Percentiles rank a stretch among this genome's conserved stretches.
These are phyloP conservation scores for Claviceps pusilla DNA, from an alignment of 2,329 filamentous ascomycete genomes.

Conservation along the genomic window DNA sequence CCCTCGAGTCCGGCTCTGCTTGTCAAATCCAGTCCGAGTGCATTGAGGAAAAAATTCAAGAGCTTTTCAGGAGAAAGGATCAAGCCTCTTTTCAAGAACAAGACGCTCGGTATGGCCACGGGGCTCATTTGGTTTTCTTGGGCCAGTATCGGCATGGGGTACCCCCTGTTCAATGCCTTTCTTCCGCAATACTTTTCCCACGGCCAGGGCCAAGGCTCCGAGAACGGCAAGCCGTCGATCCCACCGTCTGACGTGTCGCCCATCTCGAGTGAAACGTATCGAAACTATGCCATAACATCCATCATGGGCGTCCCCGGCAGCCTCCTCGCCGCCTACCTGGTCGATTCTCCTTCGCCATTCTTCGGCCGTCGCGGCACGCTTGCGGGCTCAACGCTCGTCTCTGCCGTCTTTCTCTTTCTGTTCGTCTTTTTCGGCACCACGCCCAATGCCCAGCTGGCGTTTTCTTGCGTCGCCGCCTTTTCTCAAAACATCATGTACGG, in stretches of 20 bases:
- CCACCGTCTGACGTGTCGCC: constrained; percentile 18
- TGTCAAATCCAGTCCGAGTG: constrained; percentile 13
- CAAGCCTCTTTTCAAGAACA: constrained; percentile 46
- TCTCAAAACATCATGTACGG: constrained; percentile 67
- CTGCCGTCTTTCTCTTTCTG: constrained; percentile 53
- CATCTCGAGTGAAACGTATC: constrained; percentile 44
- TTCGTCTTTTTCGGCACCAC: constrained; percentile 46
- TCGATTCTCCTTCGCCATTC: constrained; percentile 46
- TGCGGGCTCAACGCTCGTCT: constrained; percentile 50
- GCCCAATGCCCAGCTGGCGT: constrained; percentile 43
- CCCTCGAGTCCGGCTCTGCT: constrained; percentile 6
- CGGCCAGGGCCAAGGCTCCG: constrained; percentile 34
- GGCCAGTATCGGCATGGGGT: constrained; percentile 72
- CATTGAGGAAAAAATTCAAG: constrained; percentile 44
- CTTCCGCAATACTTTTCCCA: constrained; percentile 67
- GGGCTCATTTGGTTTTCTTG: constrained; percentile 61
- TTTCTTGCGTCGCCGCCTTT: constrained; percentile 55
- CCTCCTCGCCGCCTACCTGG: constrained; percentile 57
- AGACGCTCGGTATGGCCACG: constrained; percentile 36
- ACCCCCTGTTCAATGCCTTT: constrained; percentile 80
- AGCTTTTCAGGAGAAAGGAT: constrained; percentile 55
- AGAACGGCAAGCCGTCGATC: constrained; percentile 5
- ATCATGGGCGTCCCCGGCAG: constrained; percentile 64
- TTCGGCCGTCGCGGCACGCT: constrained; percentile 60
- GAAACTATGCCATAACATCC: constrained; percentile 70